Percentiles rank a stretch among this genome's conserved stretches.
Conservation (phyloP, 179 eudicot species). For the Beta macrorhiza region DNA sequence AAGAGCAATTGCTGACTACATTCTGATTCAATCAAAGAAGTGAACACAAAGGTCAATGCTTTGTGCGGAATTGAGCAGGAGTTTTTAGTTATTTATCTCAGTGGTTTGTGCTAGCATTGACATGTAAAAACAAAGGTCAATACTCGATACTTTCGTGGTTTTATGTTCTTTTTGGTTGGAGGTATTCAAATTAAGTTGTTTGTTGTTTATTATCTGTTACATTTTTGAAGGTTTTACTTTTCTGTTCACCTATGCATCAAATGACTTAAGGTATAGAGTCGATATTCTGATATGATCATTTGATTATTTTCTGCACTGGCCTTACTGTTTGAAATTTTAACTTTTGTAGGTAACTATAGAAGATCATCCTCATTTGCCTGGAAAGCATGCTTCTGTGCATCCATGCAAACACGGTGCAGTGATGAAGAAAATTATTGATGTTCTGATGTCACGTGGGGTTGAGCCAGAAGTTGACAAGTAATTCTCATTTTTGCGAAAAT, state of each 20-base stretch:
- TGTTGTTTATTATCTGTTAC: background rate
- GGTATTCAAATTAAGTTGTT: background rate
- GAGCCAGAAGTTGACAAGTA: conserved; percentile 99
- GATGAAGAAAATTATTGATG: conserved; percentile 98
- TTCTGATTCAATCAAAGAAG: background rate
- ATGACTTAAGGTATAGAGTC: background rate
- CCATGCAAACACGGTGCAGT: conserved; percentile 98
- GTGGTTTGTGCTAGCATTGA: background rate
- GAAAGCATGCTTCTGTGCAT: conserved; percentile 98
- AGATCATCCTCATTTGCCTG: conserved; percentile 97
- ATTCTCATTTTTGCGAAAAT: conserved; percentile 5
- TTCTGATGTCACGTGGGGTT: conserved; percentile 87
- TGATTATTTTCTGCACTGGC: background rate
- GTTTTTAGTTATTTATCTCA: background rate
- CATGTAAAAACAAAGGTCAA: background rate
- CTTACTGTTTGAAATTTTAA: conserved; percentile 7
- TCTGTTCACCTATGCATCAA: background rate
- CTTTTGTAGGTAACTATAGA: conserved; percentile 75
- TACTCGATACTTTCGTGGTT: background rate
- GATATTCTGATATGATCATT: background rate
- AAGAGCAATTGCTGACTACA: background rate
- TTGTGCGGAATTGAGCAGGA: background rate
- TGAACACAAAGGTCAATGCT: background rate
- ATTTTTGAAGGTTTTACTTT: background rate
- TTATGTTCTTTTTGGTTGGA: background rate